Base-by-base conservation (phyloP, 75 land plant genomes). In the Sequoiadendron giganteum region DNA sequence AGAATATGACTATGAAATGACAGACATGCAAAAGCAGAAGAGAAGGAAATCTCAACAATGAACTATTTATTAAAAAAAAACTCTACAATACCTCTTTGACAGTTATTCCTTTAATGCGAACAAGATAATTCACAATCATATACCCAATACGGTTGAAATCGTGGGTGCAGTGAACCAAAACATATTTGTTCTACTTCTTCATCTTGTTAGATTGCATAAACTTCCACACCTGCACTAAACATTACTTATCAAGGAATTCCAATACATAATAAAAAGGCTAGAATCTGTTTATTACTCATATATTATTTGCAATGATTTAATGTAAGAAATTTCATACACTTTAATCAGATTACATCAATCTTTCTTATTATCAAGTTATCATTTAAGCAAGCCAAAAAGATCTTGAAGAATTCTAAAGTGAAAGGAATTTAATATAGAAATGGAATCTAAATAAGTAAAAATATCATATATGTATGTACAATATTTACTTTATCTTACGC, bases 101-200 rank as follows among this genome's bases (percentile, higher is more conserved):
- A 87, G 90, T 89, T 36, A 89, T 89, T 83, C 88, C 80, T 43
- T 83, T 90, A 48, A 92, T 84, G 25, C 99, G 96, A 93, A 97
- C 90, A 98, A 98, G 92, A 90, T 87, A 98, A 86, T 98, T 91
- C 16, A 97, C 91, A 79, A 98, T 97, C 99, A 98, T 98, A 80
- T 87, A 98, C 2, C 99, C 99, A 14, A 99, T 98, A 21, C 99
- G 95, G 86, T 98, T 98, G 81, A 95, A 95, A 52, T 99, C 99
- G 91, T 97, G 99, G 3, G 99, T 98, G 78, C 99, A 98, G 32
- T 98, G 99, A 11, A 98, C 99, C 90, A 98, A 89, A 83, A 98
- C 88, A 91, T 91, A 91, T 86, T 92, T 96, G 91, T 92, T 93
- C 45, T 88, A 47, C 10, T 85, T 88, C 82, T 87, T 94, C 13